Evolutionary conservation across 192 early-diverging fungal species (phyloP).

Genomic region (Coemansia sp.): DNA sequence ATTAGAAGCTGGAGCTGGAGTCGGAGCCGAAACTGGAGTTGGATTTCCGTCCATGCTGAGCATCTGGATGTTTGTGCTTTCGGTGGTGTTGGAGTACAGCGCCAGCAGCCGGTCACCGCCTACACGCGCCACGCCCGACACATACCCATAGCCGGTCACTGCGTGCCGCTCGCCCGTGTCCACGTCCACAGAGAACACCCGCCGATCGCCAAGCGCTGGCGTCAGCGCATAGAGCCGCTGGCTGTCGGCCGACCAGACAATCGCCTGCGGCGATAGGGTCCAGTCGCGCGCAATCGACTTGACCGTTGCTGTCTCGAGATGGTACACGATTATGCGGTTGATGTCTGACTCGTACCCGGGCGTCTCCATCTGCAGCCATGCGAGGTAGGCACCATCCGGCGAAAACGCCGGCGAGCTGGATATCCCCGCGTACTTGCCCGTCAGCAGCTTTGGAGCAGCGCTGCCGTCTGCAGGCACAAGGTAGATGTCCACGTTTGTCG

Average conservation of each 20-base stretch:
- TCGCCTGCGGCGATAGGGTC: constrained; percentile 54
- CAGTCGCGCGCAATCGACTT: constrained; percentile 42
- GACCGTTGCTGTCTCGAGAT: constrained; percentile 2
- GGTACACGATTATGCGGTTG: constrained; percentile 59
- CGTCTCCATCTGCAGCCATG: constrained; percentile 75
- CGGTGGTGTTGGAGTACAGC: constrained; percentile 47
- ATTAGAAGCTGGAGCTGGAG: constrained; percentile 12
- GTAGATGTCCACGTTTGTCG: constrained; percentile 67
- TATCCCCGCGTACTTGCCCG: constrained; percentile 53
- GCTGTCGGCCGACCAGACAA: constrained; percentile 61
- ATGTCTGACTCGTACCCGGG: constrained; percentile 75
- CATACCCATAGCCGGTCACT: constrained; percentile 25
- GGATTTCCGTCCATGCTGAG: constrained; percentile 26
- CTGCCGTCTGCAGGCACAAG: constrained; percentile 6
- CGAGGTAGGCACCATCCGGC: constrained; percentile 57
- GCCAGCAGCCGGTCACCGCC: constrained; percentile 33
- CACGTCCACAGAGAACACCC: constrained; percentile 39
- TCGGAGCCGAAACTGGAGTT: constrained; percentile 15
- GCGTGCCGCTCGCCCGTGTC: constrained; percentile 18
- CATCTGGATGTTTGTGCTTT: constrained; percentile 33
- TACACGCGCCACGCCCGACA: constrained; percentile 8
- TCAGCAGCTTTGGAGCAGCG: constrained; percentile 27
- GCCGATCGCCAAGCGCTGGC: constrained; percentile 57
- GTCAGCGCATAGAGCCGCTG: constrained; percentile 54
- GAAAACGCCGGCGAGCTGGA: constrained; percentile 62